These are phyloP conservation scores for Aspergillus neoniger DNA, from an alignment of 2,329 filamentous ascomycete species.

Conservation along the genomic window DNA sequence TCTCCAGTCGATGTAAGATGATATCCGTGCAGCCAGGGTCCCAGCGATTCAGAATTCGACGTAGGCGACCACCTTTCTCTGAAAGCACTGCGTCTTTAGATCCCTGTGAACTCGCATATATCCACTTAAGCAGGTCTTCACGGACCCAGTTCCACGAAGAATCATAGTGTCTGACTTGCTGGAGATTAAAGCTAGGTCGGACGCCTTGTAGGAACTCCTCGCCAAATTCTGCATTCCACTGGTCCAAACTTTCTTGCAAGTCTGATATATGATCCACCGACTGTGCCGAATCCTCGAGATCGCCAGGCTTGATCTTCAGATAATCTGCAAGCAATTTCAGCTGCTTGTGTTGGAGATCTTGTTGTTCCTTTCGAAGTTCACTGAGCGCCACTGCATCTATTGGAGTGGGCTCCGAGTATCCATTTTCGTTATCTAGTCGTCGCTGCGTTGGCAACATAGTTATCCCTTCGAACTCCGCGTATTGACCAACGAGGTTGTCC, in stretches of 20 bases:
- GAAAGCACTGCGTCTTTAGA: neutral
- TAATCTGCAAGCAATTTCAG: slow-evolving; percentile 12
- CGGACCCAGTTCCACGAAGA: slow-evolving; percentile 42
- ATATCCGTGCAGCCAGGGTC: slow-evolving; percentile 19
- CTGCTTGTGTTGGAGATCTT: slow-evolving; percentile 12
- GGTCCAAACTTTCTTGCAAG: slow-evolving; percentile 24
- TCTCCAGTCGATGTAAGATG: slow-evolving; percentile 3
- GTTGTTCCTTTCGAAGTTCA: slow-evolving; percentile 7
- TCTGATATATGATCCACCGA: neutral
- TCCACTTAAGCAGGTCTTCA: slow-evolving; percentile 25
- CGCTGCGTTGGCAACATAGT: slow-evolving; percentile 2
- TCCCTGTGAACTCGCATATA: slow-evolving; percentile 3
- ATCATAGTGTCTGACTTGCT: slow-evolving; percentile 33
- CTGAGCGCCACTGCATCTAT: slow-evolving; percentile 8
- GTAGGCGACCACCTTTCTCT: slow-evolving; percentile 5
- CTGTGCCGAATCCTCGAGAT: neutral
- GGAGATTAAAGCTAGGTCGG: slow-evolving; percentile 30
- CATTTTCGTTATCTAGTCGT: neutral
- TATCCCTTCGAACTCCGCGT: slow-evolving; percentile 19
- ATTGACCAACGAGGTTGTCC: slow-evolving; percentile 23
- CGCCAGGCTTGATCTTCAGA: neutral
- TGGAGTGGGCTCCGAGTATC: neutral
- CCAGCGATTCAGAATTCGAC: slow-evolving; percentile 20
- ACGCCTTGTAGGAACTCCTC: slow-evolving; percentile 34
- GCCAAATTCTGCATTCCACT: slow-evolving; percentile 33